A percentile compares a stretch with the other conserved stretches of the same genome.
Evolutionary conservation across 345 rosid species (phyloP).

Genomic region (Euphorbia lathyris): DNA sequence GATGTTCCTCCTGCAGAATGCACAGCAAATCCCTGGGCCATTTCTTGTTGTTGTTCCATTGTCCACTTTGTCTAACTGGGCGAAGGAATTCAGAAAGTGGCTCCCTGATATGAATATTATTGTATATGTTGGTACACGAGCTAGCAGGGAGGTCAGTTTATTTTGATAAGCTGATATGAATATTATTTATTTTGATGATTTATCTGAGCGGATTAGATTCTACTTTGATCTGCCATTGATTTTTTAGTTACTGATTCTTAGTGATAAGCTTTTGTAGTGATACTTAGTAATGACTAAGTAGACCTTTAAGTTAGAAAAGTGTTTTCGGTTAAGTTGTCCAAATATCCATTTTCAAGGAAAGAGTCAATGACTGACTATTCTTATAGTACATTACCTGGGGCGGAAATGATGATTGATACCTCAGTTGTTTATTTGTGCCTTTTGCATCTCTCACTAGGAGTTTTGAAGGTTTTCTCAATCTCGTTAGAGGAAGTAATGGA

Average conservation of each 20-base stretch:
- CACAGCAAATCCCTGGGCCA: constrained; percentile 95
- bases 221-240: neutral
- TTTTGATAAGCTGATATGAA: constrained; percentile 8
- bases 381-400: no score
- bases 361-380: no score
- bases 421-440: neutral
- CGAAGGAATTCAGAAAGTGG: constrained; percentile 98
- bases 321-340: neutral
- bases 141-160: constrained; percentile 90
- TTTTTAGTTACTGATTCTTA: neutral
- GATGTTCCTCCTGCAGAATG: constrained; percentile 49
- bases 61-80: constrained; percentile 98
- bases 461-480: neutral
- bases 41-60: constrained; percentile 98
- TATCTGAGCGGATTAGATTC: neutral
- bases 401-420: no score
- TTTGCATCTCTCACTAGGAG: neutral
- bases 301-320: no score
- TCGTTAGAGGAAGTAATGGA: neutral
- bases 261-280: neutral
- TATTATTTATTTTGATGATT: neutral
- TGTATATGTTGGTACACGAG: constrained; percentile 96
- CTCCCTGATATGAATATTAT: constrained; percentile 90
- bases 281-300: no score
- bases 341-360: neutral